phyloP scores from a whole-genome alignment of 1,284 basidiomycete species.

The Irpex sp. region DNA sequence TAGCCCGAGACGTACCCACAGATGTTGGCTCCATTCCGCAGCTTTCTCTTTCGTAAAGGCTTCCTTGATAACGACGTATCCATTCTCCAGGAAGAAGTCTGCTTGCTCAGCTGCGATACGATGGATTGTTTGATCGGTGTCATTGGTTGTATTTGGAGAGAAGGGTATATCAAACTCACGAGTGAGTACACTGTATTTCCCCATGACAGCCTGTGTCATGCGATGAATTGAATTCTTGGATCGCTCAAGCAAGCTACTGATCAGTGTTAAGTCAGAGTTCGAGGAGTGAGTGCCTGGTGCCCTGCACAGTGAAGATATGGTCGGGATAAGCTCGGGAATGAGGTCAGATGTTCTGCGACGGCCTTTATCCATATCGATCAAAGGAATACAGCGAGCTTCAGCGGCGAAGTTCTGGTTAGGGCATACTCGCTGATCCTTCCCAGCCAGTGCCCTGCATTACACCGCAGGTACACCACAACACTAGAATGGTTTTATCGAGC shows the following conservation, averaged over 20 bases:
- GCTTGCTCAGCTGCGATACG: constrained; percentile 37
- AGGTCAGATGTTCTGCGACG: not conserved
- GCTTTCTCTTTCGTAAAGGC: constrained; percentile 52
- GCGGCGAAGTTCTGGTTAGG: too few species aligned
- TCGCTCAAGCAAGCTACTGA: not conserved
- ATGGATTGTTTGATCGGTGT: not conserved
- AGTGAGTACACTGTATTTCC: constrained; percentile 22
- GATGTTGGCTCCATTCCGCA: constrained; percentile 41
- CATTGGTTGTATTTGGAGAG: not conserved
- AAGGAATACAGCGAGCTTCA: not conserved
- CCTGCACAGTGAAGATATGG: not conserved
- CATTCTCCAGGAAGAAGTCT: constrained; percentile 51
- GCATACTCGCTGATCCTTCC: too few species aligned
- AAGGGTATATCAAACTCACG: constrained; percentile 17
- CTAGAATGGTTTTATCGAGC: too few species aligned
- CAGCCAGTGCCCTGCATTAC: too few species aligned
- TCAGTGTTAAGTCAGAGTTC: not conserved
- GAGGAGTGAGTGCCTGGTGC: not conserved
- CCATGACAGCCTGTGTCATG: constrained; percentile 13
- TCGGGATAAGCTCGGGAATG: not conserved
- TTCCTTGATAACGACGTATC: constrained; percentile 50
- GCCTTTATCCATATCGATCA: not conserved
- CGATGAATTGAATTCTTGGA: too few species aligned
- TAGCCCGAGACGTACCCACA: constrained; percentile 51
- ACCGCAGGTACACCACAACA: too few species aligned